Evolutionary conservation across 345 rosid genomes (phyloP).

Genomic region (Eucalyptus rudis): DNA sequence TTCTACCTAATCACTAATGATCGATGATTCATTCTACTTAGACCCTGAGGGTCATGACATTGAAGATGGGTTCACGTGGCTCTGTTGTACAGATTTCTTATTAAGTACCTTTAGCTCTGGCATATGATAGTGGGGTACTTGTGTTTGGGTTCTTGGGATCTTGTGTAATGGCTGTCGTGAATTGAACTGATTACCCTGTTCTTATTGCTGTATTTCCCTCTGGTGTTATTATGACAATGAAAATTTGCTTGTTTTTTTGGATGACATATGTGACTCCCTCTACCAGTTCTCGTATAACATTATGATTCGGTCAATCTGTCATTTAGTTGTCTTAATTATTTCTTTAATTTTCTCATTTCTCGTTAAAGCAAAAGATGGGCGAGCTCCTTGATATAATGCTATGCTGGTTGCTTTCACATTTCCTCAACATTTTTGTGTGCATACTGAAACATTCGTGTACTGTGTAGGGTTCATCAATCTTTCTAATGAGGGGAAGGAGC

Average conservation of each 20-base stretch:
- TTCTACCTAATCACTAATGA: too few relatives aligned
- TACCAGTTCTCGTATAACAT: background rate
- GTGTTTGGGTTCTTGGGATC: too few relatives aligned
- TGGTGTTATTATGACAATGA: background rate
- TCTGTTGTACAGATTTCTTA: too few relatives aligned
- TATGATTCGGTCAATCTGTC: background rate
- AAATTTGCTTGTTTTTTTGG: background rate
- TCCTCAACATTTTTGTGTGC: background rate
- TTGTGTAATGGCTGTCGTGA: too few relatives aligned
- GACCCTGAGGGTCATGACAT: too few relatives aligned
- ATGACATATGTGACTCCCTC: background rate
- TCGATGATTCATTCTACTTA: too few relatives aligned
- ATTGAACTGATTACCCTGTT: background rate
- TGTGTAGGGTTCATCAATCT: background rate
- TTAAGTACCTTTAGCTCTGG: too few relatives aligned
- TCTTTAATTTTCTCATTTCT: background rate
- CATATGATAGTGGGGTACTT: too few relatives aligned
- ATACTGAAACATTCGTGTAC: background rate
- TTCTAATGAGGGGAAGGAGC: constrained; percentile 82
- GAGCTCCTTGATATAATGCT: background rate
- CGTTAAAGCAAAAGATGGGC: background rate
- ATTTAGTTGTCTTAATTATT: background rate
- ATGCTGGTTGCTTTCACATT: background rate
- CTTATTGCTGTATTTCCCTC: background rate
- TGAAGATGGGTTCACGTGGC: too few relatives aligned